Evolutionary conservation across 2,329 filamentous ascomycete genomes (phyloP).

Genomic region (Westerdykella ornata): DNA sequence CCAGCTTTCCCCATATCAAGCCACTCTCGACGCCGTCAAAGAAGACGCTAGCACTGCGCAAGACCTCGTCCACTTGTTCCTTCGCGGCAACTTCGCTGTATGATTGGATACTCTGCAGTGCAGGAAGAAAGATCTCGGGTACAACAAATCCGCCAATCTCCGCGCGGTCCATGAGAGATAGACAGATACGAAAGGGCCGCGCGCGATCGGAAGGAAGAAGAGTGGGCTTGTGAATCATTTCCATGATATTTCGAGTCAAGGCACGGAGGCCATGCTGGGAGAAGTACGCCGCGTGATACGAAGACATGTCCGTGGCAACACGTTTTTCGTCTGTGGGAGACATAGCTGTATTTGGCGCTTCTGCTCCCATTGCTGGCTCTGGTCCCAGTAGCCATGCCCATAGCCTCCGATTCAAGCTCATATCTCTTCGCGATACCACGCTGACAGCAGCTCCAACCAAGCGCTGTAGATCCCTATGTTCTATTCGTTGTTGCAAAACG

Average conservation of each 20-base stretch:
- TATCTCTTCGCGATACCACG: conserved; percentile 83
- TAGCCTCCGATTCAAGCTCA: conserved; percentile 91
- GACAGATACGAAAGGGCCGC: conserved; percentile 80
- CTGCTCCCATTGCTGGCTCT: conserved; percentile 45
- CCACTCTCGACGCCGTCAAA: conserved; percentile 96
- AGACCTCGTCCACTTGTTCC: conserved; percentile 72
- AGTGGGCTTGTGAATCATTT: conserved; percentile 60
- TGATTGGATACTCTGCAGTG: conserved; percentile 69
- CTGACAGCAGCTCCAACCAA: conserved; percentile 76
- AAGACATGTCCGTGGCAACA: conserved; percentile 37
- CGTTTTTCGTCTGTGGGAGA: conserved; percentile 44
- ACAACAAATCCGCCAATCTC: conserved; percentile 89
- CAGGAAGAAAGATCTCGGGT: conserved; percentile 78
- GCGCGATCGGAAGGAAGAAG: conserved; percentile 61
- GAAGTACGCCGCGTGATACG: conserved; percentile 63
- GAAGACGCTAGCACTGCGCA: conserved; percentile 89
- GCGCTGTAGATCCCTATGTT: conserved; percentile 68
- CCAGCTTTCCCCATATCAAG: conserved; percentile 80
- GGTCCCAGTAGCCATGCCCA: conserved; percentile 95
- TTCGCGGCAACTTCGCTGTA: conserved; percentile 65
- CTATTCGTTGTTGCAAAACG: conserved; percentile 69
- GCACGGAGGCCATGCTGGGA: conserved; percentile 68
- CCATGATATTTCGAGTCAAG: conserved; percentile 66
- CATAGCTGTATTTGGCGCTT: conserved; percentile 17
- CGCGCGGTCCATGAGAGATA: conserved; percentile 97